Conservation (phyloP, 169 alveolate genomes). For the Plasmodium billcollinsi region DNA sequence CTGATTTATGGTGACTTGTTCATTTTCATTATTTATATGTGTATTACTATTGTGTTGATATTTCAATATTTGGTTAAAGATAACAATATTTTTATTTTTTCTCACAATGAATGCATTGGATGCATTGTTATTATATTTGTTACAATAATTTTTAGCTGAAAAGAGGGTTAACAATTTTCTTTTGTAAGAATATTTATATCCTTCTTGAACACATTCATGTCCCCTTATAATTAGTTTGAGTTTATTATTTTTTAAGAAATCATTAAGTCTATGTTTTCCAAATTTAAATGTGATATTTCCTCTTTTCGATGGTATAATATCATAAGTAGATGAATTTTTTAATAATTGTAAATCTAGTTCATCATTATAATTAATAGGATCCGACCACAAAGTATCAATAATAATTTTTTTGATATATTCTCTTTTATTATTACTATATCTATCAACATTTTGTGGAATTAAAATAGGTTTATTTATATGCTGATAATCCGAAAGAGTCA, state of each 20-base stretch:
- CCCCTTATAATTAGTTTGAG: conserved; percentile 92
- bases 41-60: background rate
- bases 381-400: conserved; percentile 84
- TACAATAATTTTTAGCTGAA: conserved; percentile 95
- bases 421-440: conserved; percentile 9
- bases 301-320: conserved; percentile 93
- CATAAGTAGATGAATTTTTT: conserved; percentile 83
- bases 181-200: conserved; percentile 94
- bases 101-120: conserved; percentile 48
- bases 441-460: conserved; percentile 39
- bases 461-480: conserved; percentile 67
- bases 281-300: conserved; percentile 94
- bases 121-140: conserved; percentile 90
- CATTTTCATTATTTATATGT: background rate
- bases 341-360: conserved; percentile 87
- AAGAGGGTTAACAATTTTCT: conserved; percentile 93
- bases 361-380: conserved; percentile 94
- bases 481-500: conserved; percentile 87
- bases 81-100: conserved; percentile 18
- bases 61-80: conserved; percentile 63
- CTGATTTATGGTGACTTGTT: background rate
- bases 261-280: conserved; percentile 93
- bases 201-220: conserved; percentile 96
- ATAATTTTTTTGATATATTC: conserved; percentile 60
- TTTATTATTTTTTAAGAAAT: conserved; percentile 88